phyloP scores from a whole-genome alignment of 129 eudicot genomes.

The Silybum marianum region DNA sequence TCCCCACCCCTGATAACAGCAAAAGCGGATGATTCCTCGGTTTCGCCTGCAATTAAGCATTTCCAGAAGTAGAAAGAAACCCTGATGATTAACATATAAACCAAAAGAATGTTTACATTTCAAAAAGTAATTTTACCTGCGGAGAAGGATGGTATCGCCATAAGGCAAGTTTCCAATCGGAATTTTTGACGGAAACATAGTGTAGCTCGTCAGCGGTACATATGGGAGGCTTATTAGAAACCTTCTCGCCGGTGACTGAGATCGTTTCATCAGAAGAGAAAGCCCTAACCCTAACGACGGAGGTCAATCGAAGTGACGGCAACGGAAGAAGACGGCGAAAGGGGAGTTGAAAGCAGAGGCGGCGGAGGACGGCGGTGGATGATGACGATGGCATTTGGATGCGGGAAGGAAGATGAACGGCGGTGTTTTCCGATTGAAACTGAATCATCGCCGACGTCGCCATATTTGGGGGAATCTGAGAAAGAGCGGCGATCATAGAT shows the following conservation, averaged over 20 bases:
- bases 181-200: constrained; percentile 63
- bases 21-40: constrained; percentile 84
- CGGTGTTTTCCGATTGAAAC: constrained; percentile 36
- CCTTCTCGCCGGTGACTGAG: constrained; percentile 37
- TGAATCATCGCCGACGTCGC: constrained; percentile 15
- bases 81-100: neutral
- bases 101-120: neutral
- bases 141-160: constrained; percentile 89
- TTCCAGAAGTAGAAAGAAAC: neutral
- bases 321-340: constrained; percentile 36
- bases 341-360: constrained; percentile 30
- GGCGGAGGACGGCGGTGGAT: constrained; percentile 34
- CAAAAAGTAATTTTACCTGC: constrained; percentile 37
- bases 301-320: constrained; percentile 12
- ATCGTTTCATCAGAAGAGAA: constrained; percentile 42
- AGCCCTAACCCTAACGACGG: constrained; percentile 36
- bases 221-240: constrained; percentile 62
- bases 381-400: constrained; percentile 45
- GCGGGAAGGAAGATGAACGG: constrained; percentile 42
- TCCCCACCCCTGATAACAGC: constrained; percentile 93
- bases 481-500: neutral
- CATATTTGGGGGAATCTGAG: neutral
- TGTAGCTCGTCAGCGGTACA: constrained; percentile 97
- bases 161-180: constrained; percentile 86
- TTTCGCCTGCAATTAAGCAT: constrained; percentile 54